These are phyloP conservation scores for Geum urbanum DNA, from an alignment of 306 rosid species.

Conservation along the genomic window DNA sequence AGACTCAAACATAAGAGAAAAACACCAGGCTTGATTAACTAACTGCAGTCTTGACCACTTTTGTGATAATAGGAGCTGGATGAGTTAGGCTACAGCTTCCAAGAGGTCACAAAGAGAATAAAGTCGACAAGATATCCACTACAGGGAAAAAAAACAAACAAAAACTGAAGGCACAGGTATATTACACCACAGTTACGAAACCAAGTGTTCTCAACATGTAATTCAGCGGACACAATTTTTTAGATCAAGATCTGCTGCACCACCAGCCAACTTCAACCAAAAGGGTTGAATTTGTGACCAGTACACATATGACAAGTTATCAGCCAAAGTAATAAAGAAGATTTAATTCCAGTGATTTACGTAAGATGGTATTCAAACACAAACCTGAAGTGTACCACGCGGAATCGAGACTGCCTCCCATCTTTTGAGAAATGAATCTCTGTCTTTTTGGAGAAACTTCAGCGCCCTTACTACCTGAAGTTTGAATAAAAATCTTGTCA, in stretches of 20 bases:
- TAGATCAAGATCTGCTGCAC: background rate
- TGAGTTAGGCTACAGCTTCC: background rate
- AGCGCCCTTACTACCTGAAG: slow-evolving; percentile 93
- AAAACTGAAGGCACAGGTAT: background rate
- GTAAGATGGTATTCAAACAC: slow-evolving; percentile 36
- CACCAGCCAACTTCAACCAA: background rate
- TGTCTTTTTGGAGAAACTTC: slow-evolving; percentile 61
- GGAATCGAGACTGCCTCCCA: slow-evolving; percentile 84
- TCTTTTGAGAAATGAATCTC: slow-evolving; percentile 54
- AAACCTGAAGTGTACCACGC: slow-evolving; percentile 99
- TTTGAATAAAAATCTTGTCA: slow-evolving; percentile 15
- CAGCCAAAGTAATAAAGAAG: background rate
- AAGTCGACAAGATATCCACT: background rate
- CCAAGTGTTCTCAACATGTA: background rate
- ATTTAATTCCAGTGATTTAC: slow-evolving; percentile 5
- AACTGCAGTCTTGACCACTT: background rate
- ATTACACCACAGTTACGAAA: background rate
- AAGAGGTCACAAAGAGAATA: background rate
- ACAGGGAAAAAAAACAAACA: background rate
- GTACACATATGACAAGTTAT: background rate
- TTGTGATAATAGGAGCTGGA: background rate
- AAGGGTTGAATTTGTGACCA: background rate
- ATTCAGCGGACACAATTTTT: background rate
- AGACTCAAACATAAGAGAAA: background rate
- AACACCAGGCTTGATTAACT: background rate